A percentile compares a stretch with the other conserved stretches of the same genome.
Conservation (phyloP, 202 grass and related monocot species). For the Digitaria exilis region DNA sequence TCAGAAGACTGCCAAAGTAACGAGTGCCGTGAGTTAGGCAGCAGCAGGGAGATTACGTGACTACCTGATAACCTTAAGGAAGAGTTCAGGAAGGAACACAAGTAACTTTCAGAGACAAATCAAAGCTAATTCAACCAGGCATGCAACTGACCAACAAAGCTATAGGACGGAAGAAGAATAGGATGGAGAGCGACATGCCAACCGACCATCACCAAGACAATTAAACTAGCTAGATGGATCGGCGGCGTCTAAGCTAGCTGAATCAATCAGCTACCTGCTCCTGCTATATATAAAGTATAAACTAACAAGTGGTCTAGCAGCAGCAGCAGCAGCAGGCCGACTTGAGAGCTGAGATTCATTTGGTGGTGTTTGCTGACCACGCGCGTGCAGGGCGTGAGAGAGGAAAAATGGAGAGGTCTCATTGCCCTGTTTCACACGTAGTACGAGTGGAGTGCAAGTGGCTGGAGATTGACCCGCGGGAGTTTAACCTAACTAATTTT, state of each 20-base stretch:
- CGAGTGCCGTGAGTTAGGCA: conserved; percentile 7
- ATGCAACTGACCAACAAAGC: not conserved
- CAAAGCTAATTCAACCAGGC: not conserved
- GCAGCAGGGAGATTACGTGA: not conserved
- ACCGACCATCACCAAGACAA: not conserved
- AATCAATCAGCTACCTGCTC: not conserved
- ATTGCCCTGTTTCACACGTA: not conserved
- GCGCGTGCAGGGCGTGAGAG: not conserved
- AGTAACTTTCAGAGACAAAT: conserved; percentile 5
- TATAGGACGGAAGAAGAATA: not conserved
- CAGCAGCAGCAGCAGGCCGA: too few relatives aligned
- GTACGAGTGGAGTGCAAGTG: not conserved
- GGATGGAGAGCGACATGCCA: not conserved
- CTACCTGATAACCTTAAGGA: not conserved
- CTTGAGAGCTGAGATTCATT: too few relatives aligned
- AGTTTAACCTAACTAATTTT: too few relatives aligned
- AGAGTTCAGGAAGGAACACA: not conserved
- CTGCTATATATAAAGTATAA: too few relatives aligned
- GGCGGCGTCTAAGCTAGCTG: not conserved
- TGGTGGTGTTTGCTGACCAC: not conserved
- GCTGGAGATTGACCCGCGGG: not conserved
- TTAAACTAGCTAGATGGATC: too few relatives aligned
- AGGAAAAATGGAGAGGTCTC: not conserved
- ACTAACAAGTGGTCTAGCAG: too few relatives aligned
- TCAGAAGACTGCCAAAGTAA: not conserved